These are phyloP conservation scores for Rhexocercosporidium sp. DNA, from an alignment of 2,329 filamentous ascomycete species.

Conservation along the genomic window DNA sequence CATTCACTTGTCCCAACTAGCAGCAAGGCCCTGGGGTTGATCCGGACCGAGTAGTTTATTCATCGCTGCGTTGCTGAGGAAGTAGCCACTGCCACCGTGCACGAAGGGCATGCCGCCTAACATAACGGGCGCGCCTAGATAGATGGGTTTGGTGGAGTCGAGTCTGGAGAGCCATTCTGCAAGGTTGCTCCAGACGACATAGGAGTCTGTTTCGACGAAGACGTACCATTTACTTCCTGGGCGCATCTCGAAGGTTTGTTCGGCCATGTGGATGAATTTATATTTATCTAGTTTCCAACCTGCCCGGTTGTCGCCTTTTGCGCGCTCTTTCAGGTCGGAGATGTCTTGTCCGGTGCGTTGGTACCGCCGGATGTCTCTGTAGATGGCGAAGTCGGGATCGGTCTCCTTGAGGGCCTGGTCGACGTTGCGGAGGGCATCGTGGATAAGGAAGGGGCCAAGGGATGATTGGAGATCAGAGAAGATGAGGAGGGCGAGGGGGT, in stretches of 20 bases:
- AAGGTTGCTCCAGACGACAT: conserved; percentile 59
- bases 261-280: conserved; percentile 65
- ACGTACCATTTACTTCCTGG: conserved; percentile 63
- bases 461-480: conserved; percentile 62
- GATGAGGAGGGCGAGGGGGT: conserved; percentile 52
- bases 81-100: conserved; percentile 62
- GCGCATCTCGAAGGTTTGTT: conserved; percentile 56
- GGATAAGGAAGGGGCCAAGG: conserved; percentile 51
- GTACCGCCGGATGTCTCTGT: conserved; percentile 49
- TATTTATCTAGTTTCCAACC: conserved; percentile 65
- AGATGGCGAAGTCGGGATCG: conserved; percentile 53
- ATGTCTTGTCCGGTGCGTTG: conserved; percentile 52
- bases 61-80: conserved; percentile 59
- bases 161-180: conserved; percentile 53
- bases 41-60: conserved; percentile 48
- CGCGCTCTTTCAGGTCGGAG: conserved; percentile 41
- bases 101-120: conserved; percentile 52
- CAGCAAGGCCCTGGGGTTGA: conserved; percentile 49
- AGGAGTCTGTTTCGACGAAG: conserved; percentile 64
- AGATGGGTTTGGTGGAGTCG: conserved; percentile 50
- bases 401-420: conserved; percentile 48
- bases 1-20: conserved; percentile 51
- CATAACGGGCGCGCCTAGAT: conserved; percentile 53
- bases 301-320: conserved; percentile 34
- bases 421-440: conserved; percentile 54